Percentiles rank a stretch among this genome's conserved stretches.
Conservation (phyloP, 352 stramenopile genomes). For the Pythium guiyangense region DNA sequence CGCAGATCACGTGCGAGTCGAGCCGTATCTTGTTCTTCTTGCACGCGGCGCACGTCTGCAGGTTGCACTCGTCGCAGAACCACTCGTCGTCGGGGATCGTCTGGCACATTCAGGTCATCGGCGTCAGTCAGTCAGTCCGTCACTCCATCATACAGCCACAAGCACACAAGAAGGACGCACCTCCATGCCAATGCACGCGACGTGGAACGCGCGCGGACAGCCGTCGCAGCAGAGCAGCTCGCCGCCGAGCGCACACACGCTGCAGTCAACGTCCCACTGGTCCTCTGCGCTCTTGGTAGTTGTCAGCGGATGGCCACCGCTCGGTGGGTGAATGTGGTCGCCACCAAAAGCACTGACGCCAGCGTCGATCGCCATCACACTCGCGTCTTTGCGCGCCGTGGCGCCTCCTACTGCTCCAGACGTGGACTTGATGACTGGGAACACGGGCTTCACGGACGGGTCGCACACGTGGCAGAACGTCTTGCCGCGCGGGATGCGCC, state of each 20-base stretch:
- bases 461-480: constrained; percentile 84
- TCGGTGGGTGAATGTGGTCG: constrained; percentile 11
- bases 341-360: no score
- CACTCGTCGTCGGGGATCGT: constrained; percentile 72
- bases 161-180: no score
- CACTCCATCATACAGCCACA: neutral
- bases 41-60: constrained; percentile 74
- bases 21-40: constrained; percentile 87
- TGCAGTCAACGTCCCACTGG: constrained; percentile 88
- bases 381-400: constrained; percentile 1
- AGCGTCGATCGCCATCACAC: no score
- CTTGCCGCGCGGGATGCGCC: constrained; percentile 77
- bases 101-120: constrained; percentile 9
- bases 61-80: constrained; percentile 87
- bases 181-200: constrained; percentile 71
- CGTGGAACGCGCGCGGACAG: constrained; percentile 91
- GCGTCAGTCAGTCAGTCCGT: neutral
- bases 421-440: constrained; percentile 25
- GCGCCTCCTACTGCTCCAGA: no score
- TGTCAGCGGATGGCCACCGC: constrained; percentile 1
- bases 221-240: constrained; percentile 89
- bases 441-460: constrained; percentile 58
- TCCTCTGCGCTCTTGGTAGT: constrained; percentile 50
- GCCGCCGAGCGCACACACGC: constrained; percentile 78
- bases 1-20: constrained; percentile 89